phyloP scores from a whole-genome alignment of 441 rosid species.

The Erodium trifolium region DNA sequence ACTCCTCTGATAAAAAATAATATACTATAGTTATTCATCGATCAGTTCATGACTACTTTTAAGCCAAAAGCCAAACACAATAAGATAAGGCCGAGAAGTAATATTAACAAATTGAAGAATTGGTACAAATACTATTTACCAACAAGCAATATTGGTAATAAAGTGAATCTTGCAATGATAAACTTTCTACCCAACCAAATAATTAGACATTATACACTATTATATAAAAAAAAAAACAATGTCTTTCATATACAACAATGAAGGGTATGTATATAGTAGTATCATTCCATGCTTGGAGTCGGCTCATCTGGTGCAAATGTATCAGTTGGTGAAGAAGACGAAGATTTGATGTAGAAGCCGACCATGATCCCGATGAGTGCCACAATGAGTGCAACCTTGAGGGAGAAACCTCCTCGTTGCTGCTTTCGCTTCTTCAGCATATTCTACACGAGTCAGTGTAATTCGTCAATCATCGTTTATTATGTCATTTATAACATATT shows the following conservation, averaged over 20 bases:
- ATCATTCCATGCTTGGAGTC: conserved; percentile 14
- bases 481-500: background rate
- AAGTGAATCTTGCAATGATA: conserved; percentile 16
- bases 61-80: too few species aligned
- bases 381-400: conserved; percentile 65
- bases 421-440: conserved; percentile 57
- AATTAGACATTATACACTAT: conserved; percentile 25
- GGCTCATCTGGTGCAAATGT: background rate
- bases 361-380: conserved; percentile 69
- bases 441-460: conserved; percentile 37
- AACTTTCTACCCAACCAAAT: conserved; percentile 24
- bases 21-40: too few species aligned
- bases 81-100: background rate
- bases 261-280: background rate
- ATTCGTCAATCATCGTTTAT: too few species aligned
- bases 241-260: conserved; percentile 6
- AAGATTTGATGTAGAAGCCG: conserved; percentile 64
- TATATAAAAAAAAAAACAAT: background rate
- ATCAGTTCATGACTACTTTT: too few species aligned
- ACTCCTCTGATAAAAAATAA: too few species aligned
- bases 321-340: conserved; percentile 39
- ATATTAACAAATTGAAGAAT: background rate
- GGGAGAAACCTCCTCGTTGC: conserved; percentile 56
- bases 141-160: background rate
- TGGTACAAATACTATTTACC: background rate